Conservation (phyloP, 2,329 filamentous ascomycete genomes). For the Furcasterigmium sp. region DNA sequence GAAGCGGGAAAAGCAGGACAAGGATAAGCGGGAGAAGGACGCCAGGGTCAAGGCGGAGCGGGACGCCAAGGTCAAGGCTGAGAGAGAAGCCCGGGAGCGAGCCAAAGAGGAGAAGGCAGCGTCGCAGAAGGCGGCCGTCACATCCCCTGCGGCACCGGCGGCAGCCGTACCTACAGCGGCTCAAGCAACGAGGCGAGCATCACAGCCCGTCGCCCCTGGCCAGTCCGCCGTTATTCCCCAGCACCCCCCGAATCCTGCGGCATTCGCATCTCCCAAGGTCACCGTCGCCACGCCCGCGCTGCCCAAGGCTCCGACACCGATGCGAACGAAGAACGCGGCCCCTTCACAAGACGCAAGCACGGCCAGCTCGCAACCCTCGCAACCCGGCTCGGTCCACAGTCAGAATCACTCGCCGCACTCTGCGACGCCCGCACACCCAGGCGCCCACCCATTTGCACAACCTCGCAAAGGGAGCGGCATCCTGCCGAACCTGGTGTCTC, state of each 20-base stretch:
- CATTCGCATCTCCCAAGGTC: constrained; percentile 73
- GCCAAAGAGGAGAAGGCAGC: constrained; percentile 31
- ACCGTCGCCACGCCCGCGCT: constrained; percentile 73
- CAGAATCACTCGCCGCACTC: constrained; percentile 56
- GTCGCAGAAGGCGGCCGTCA: constrained; percentile 21
- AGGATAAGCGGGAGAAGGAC: constrained; percentile 52
- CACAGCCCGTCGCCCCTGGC: constrained; percentile 34
- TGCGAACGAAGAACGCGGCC: constrained; percentile 69
- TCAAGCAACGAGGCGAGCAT: constrained; percentile 11
- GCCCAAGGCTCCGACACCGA: constrained; percentile 77
- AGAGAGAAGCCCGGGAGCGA: constrained; percentile 32
- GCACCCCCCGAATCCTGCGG: constrained; percentile 51
- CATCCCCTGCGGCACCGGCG: constrained; percentile 32
- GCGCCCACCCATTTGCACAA: constrained; percentile 57
- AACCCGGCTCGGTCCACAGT: constrained; percentile 49
- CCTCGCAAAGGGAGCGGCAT: constrained; percentile 57
- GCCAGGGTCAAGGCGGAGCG: constrained; percentile 18
- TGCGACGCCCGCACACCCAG: constrained; percentile 59
- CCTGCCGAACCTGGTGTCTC: constrained; percentile 19
- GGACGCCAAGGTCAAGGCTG: constrained; percentile 27
- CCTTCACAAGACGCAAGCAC: constrained; percentile 48
- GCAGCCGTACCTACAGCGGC: constrained; percentile 19
- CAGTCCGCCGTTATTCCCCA: constrained; percentile 47
- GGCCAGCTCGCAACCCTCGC: constrained; percentile 64
- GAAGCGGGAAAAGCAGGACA: constrained; percentile 54